Evolutionary conservation across 306 rosid species (phyloP).

Genomic region (Rosa multiflora): DNA sequence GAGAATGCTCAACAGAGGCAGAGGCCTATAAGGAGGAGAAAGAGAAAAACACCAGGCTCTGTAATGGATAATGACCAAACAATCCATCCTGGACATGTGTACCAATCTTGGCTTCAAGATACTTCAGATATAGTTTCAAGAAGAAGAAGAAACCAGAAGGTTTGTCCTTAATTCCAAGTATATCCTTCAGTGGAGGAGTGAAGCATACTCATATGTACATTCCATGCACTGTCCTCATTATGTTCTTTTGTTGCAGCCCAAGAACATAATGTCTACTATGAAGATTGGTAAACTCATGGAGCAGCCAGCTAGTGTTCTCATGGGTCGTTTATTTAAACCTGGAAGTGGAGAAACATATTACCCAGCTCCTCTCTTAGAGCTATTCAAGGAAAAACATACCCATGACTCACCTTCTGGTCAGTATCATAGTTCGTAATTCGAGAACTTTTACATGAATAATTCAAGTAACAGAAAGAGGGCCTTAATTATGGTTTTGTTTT

Average conservation of each 20-base stretch:
- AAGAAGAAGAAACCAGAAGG: conserved; percentile 70
- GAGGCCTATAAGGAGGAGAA: conserved; percentile 47
- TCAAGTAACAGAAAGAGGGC: conserved; percentile 10
- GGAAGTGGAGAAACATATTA: conserved; percentile 57
- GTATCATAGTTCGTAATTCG: conserved; percentile 18
- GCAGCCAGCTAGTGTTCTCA: conserved; percentile 26
- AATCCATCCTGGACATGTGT: conserved; percentile 61
- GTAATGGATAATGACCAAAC: conserved; percentile 79
- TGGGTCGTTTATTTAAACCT: conserved; percentile 43
- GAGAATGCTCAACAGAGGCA: conserved; percentile 39
- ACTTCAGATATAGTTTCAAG: conserved; percentile 57
- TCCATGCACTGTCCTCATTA: not conserved
- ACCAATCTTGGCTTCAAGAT: conserved; percentile 79
- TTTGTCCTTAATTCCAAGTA: conserved; percentile 23
- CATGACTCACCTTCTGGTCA: conserved; percentile 67
- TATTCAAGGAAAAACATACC: conserved; percentile 56
- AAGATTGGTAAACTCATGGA: conserved; percentile 35
- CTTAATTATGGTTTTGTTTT: conserved; percentile 17
- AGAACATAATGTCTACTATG: conserved; percentile 34
- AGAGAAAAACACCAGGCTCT: conserved; percentile 31
- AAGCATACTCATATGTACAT: not conserved
- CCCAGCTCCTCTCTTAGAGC: conserved; percentile 62
- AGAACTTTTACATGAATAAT: not conserved
- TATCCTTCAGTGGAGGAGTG: conserved; percentile 14
- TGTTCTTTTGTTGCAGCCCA: conserved; percentile 38